These are phyloP conservation scores for Neoarthrinium moseri DNA, from an alignment of 2,329 filamentous ascomycete species.

Conservation along the genomic window DNA sequence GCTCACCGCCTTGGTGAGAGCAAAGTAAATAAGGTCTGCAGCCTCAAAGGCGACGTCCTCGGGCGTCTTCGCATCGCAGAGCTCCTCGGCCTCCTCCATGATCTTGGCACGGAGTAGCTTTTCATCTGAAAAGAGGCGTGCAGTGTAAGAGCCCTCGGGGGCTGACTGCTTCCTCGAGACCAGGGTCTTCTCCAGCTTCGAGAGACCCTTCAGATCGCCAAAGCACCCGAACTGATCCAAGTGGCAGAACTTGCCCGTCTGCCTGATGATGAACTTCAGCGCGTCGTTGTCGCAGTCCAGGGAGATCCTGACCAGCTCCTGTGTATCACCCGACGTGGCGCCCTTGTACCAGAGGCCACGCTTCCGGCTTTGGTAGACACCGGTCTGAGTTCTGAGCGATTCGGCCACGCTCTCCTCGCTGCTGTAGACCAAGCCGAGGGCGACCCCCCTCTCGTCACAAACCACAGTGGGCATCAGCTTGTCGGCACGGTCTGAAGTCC, in stretches of 20 bases:
- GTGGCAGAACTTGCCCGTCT: conserved; percentile 93
- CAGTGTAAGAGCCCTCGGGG: conserved; percentile 89
- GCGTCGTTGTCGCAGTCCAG: conserved; percentile 95
- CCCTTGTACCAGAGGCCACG: conserved; percentile 96
- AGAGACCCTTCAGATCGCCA: conserved; percentile 77
- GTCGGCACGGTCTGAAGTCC: conserved; percentile 79
- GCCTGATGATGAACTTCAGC: conserved; percentile 82
- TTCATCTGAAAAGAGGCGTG: conserved; percentile 85
- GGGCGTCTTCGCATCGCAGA: conserved; percentile 81
- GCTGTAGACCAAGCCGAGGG: conserved; percentile 90
- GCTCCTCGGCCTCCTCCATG: conserved; percentile 95
- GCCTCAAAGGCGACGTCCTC: conserved; percentile 91
- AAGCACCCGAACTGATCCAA: conserved; percentile 91
- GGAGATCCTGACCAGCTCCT: conserved; percentile 80
- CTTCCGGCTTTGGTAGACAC: conserved; percentile 96
- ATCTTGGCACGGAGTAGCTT: conserved; percentile 93
- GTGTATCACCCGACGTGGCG: conserved; percentile 88
- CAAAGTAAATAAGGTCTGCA: conserved; percentile 94
- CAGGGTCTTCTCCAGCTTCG: conserved; percentile 84
- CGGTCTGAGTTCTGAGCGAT: conserved; percentile 72
- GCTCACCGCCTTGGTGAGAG: conserved; percentile 82
- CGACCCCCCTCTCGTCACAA: conserved; percentile 80
- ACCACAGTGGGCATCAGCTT: conserved; percentile 87
- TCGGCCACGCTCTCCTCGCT: conserved; percentile 87
- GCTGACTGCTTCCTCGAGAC: conserved; percentile 78